phyloP scores from a whole-genome alignment of 192 early-diverging fungal species.

The Gigaspora rosea region DNA sequence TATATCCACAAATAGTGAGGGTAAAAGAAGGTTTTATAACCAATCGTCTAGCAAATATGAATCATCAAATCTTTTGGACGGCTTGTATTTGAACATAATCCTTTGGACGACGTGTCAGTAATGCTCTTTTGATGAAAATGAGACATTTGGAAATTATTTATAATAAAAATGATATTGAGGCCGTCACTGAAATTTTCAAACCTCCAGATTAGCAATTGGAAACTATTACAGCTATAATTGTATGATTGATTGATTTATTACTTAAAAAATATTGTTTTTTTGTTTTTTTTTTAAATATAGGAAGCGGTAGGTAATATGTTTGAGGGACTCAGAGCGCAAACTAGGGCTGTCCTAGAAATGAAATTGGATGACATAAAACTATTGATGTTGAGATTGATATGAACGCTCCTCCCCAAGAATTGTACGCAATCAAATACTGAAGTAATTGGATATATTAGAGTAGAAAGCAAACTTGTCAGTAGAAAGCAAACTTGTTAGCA shows the following conservation, averaged over 20 bases:
- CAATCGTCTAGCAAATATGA: constrained; percentile 18
- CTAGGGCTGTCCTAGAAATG: constrained; percentile 80
- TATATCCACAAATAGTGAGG: constrained; percentile 57
- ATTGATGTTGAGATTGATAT: constrained; percentile 90
- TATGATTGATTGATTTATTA: constrained; percentile 14
- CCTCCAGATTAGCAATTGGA: constrained; percentile 76
- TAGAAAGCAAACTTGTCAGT: constrained; percentile 86
- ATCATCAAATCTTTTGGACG: constrained; percentile 51
- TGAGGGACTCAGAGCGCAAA: constrained; percentile 85
- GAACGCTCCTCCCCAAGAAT: constrained; percentile 91
- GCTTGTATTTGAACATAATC: constrained; percentile 80
- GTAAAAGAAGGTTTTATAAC: constrained; percentile 53
- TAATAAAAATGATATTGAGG: constrained; percentile 74
- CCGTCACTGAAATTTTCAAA: constrained; percentile 80
- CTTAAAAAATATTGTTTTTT: no score
- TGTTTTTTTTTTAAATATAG: constrained; percentile 31
- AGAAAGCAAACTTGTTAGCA: constrained; percentile 78
- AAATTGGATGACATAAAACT: constrained; percentile 89
- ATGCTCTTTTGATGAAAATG: constrained; percentile 80
- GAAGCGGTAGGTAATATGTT: constrained; percentile 82
- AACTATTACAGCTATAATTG: constrained; percentile 71
- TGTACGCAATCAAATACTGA: constrained; percentile 56
- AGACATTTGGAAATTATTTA: constrained; percentile 89
- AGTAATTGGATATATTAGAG: constrained; percentile 89
- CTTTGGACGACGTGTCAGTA: constrained; percentile 86